phyloP scores from a whole-genome alignment of 1,284 basidiomycete species.

The Rhizoctonia solani region DNA sequence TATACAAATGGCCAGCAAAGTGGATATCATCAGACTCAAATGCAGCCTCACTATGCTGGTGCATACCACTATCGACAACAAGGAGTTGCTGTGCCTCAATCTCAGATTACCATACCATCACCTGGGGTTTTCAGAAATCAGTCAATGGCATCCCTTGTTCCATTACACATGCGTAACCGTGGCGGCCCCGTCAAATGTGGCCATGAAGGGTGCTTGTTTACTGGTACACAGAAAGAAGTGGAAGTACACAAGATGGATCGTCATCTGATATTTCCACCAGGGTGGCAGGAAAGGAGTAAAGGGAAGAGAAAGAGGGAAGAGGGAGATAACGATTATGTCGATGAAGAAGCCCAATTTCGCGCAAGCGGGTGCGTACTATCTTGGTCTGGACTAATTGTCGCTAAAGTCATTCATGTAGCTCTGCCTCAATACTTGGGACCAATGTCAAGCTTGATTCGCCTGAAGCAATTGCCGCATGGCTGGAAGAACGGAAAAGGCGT shows the following conservation, averaged over 20 bases:
- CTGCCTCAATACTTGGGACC: conserved; percentile 80
- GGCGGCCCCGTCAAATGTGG: conserved; percentile 63
- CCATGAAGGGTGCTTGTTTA: conserved; percentile 70
- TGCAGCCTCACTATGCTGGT: conserved; percentile 60
- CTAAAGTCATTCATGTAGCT: conserved; percentile 55
- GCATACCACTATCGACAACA: conserved; percentile 49
- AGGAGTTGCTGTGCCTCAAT: conserved; percentile 12
- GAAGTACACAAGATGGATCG: conserved; percentile 89
- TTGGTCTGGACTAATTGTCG: conserved; percentile 34
- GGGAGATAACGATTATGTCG: conserved; percentile 56
- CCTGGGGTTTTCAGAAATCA: conserved; percentile 37
- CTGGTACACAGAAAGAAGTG: conserved; percentile 72
- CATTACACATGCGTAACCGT: conserved; percentile 40
- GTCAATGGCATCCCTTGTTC: conserved; percentile 21
- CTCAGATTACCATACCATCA: conserved; percentile 37
- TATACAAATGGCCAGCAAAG: conserved; percentile 37
- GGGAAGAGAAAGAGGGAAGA: conserved; percentile 64
- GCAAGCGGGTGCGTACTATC: conserved; percentile 1
- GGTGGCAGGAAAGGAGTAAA: conserved; percentile 57
- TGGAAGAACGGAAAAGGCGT: conserved; percentile 80
- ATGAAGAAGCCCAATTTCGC: conserved; percentile 26
- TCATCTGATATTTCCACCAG: conserved; percentile 80
- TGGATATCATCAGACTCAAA: conserved; percentile 37
- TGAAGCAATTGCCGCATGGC: conserved; percentile 82
- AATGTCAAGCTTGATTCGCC: conserved; percentile 75